Base-by-base conservation (phyloP, 148 eudicot genomes). In the Camellia lanceoleosa region DNA sequence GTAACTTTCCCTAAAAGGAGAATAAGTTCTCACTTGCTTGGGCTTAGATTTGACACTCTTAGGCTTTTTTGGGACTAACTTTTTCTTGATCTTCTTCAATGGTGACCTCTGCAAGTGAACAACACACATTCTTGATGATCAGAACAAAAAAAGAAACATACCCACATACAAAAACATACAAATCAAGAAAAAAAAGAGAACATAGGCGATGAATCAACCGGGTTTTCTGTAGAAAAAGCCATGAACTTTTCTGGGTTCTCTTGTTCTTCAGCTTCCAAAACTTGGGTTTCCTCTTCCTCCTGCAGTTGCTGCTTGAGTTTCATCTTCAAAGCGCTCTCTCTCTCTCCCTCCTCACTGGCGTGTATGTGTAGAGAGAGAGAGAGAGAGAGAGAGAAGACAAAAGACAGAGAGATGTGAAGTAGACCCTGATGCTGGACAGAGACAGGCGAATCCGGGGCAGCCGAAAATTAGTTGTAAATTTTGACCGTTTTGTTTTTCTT, bases 1-100 rank as follows among this genome's bases (percentile, higher is more conserved):
- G 16, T 23, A 10, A 49, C 47, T 70, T 15, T 8, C 20, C 12
- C 18, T 18, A 46, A 4, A 73, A 38, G 15, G 19, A n/a, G 44
- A 72, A 71, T 1, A 56, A 80, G 4, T 42, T n/a, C 82, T 73
- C 47, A 80, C 82, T n/a, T 80, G 61, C 76, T 80, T 80, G 64
- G 78, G 78, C 51, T 19, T 80, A 65, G 82, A 64, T 54, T 80
- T 80, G 66, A 54, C 65, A 68, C 20, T 80, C 18, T 72, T 51
- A 42, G 41, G 72, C 73, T 67, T 80, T 42, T 63, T 80, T 14
- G 71, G 82, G 42, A 62, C 52, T 64, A 65, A n/a, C 71, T 73
- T 73, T 65, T 19, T 73, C 78, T 42, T 74, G 38, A 5, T 63
- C 73, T 67, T 78, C 11, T 67, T 78, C 11, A 78, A 55, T 67